phyloP scores from a whole-genome alignment of 805 yeast species.

The Kodamaea neixiangensis region DNA sequence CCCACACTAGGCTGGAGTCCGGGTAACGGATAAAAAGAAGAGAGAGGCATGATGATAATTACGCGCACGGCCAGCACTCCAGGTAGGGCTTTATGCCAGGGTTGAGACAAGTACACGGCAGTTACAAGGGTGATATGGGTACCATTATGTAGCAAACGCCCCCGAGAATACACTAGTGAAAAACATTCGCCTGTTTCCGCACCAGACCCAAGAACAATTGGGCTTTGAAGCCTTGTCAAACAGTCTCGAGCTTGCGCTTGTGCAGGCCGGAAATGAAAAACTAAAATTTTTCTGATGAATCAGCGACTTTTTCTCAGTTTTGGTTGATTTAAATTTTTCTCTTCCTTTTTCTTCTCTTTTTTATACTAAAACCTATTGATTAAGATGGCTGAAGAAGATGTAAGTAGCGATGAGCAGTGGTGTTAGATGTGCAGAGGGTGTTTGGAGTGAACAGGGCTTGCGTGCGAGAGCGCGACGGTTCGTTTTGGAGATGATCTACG shows the following conservation, averaged over 20 bases:
- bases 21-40: not conserved
- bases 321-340: slow-evolving; percentile 13
- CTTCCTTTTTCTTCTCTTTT: slow-evolving; percentile 18
- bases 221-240: not conserved
- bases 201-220: not conserved
- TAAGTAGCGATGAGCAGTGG: slow-evolving; percentile 23
- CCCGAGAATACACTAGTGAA: not conserved
- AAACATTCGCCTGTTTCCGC: not conserved
- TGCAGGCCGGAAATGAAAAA: not conserved
- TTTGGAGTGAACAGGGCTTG: not conserved
- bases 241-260: not conserved
- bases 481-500: not conserved
- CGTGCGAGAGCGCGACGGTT: not conserved
- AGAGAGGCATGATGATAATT: not conserved
- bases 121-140: not conserved
- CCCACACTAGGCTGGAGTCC: not conserved
- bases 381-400: slow-evolving; percentile 45
- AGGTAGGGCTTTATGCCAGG: not conserved
- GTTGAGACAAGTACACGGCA: not conserved
- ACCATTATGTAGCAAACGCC: not conserved
- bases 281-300: not conserved
- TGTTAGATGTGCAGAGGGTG: not conserved
- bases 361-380: slow-evolving; percentile 13
- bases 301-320: slow-evolving; percentile 2
- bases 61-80: not conserved